Conservation (phyloP, 371 early-diverging fungal species). For the Cokeromyces recurvatus region DNA sequence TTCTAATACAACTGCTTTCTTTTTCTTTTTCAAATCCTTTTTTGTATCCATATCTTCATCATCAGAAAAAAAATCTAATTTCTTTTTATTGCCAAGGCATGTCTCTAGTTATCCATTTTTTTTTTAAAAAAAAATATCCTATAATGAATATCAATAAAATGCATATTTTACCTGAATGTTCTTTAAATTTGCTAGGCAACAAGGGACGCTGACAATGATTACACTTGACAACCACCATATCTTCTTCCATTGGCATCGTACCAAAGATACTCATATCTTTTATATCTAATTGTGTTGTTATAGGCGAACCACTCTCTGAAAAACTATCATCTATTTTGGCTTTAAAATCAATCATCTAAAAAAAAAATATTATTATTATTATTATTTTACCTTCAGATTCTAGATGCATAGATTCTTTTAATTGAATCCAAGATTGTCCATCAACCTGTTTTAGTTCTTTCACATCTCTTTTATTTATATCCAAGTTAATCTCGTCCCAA, state of each 20-base stretch:
- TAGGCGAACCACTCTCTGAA: constrained; percentile 24
- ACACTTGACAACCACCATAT: constrained; percentile 35
- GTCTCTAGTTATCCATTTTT: too few species aligned
- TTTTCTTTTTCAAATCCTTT: constrained; percentile 4
- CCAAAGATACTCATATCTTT: constrained; percentile 38
- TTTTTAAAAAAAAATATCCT: too few species aligned
- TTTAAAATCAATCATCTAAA: background rate
- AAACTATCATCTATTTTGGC: constrained; percentile 6
- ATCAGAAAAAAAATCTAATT: constrained; percentile 2
- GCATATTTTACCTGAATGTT: constrained; percentile 33
- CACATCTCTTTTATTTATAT: constrained; percentile 7
- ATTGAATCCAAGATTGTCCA: constrained; percentile 12
- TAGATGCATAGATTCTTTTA: constrained; percentile 11
- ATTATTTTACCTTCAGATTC: constrained; percentile 16
- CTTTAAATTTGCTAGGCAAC: constrained; percentile 31
- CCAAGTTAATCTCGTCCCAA: constrained; percentile 23
- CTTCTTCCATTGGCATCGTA: constrained; percentile 42
- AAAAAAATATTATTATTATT: background rate
- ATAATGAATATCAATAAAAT: too few species aligned
- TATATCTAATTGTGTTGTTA: constrained; percentile 21
- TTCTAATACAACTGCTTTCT: too few species aligned
- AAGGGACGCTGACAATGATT: constrained; percentile 35
- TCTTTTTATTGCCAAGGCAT: background rate
- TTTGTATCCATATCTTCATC: constrained; percentile 9
- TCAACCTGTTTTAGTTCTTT: constrained; percentile 13